Evolutionary conservation across 306 rosid genomes (phyloP), one percentile per base, ranked within the genome.

Genomic region (Prinsepia uniflora): DNA sequence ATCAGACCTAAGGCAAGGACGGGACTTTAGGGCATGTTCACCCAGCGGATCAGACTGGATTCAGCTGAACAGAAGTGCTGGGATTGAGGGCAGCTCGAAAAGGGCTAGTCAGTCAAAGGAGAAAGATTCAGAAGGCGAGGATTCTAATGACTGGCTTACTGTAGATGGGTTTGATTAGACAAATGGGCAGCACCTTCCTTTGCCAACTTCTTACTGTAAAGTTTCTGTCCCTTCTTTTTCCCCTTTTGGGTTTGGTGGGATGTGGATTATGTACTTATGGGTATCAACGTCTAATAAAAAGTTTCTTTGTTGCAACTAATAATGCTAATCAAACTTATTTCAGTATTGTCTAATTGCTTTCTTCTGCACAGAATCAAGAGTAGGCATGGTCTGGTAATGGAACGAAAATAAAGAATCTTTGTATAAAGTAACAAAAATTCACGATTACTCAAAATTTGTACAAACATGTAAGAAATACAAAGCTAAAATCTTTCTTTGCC

Each of bases 41-140:
- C 80, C 96, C 36, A 75, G 65, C 12, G 93, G 82, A 76, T 81
- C 93, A 13, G 97, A 83, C 45, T 94, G 99, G 99, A 85, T 94
- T 83, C 89, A 65, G 84, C 85, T 94, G 71, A 81, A 76, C 63
- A 82, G 45, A 79, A 73, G 81, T 83, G 54, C 84, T 3, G 72
- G 53, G 46, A 67, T 76, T 59, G 68, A 69, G 63, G 81, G 78
- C 57, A 74, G 70, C 65, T 75, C 68, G 73, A 74, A 61, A 60
- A 84, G 64, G 61, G 50, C 74, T 10, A 49, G 76, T 17, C 75
- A 39, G 74, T 71, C 77, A 19, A 85, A 72, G 67, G 89, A 85
- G 69, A 90, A 74, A 84, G 90, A 94, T 63, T 87, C 90, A 10
- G 96, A 84, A 87, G 95, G 89, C 18, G 98, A 87, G 68, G 82